Conservation (phyloP, 1,284 basidiomycete genomes). For the Chondrostereum purpureum region DNA sequence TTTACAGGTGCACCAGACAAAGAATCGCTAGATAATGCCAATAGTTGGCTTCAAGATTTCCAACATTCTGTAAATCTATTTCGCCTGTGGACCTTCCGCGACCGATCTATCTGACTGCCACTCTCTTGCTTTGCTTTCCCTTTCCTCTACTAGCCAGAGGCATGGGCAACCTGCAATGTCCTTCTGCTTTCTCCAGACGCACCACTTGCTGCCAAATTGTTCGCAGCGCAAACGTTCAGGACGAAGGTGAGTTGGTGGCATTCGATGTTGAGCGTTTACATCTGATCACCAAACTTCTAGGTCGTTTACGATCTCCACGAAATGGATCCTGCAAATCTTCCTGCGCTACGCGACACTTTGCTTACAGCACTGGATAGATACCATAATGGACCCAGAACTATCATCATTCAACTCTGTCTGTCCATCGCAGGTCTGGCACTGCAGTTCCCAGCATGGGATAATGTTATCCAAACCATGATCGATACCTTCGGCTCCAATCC, state of each 20-base stretch:
- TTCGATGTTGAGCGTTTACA: slow-evolving; percentile 13
- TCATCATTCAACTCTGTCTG: slow-evolving; percentile 87
- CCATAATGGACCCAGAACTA: slow-evolving; percentile 73
- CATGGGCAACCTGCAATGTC: slow-evolving; percentile 93
- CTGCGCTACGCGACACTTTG: slow-evolving; percentile 85
- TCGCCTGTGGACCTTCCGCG: slow-evolving; percentile 56
- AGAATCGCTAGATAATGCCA: slow-evolving; percentile 75
- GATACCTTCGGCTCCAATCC: slow-evolving; percentile 84
- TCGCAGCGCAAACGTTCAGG: slow-evolving; percentile 95
- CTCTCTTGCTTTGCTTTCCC: slow-evolving; percentile 37
- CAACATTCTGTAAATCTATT: slow-evolving; percentile 91
- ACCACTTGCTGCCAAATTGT: slow-evolving; percentile 80
- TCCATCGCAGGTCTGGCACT: slow-evolving; percentile 88
- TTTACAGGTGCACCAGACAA: slow-evolving; percentile 80
- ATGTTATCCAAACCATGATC: slow-evolving; percentile 79
- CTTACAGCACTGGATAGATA: slow-evolving; percentile 69
- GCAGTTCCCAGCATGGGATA: slow-evolving; percentile 86
- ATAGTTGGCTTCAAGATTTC: slow-evolving; percentile 91
- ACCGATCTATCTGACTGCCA: slow-evolving; percentile 54
- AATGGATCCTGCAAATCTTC: slow-evolving; percentile 67
- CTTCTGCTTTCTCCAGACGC: slow-evolving; percentile 80
- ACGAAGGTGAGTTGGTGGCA: slow-evolving; percentile 66
- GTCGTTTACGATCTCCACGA: slow-evolving; percentile 94
- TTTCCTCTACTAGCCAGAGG: slow-evolving; percentile 75
- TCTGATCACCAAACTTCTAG: slow-evolving; percentile 38